Evolutionary conservation across 1,139 yeast genomes (phyloP).

Genomic region (Suhomyces yuchorum): DNA sequence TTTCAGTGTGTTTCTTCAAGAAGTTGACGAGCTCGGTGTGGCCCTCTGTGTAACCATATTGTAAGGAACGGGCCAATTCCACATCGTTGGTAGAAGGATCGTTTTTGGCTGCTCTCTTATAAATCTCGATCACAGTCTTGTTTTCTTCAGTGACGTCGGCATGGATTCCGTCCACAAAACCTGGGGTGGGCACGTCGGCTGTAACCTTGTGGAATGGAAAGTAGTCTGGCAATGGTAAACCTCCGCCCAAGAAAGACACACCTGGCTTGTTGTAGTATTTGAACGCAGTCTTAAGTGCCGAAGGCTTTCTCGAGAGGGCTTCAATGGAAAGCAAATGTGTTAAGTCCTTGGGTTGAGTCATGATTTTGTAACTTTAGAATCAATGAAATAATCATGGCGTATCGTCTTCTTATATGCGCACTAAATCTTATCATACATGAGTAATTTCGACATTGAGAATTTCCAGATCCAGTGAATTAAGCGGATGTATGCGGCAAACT

Average conservation of each 20-base stretch:
- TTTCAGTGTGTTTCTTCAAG: conserved; percentile 74
- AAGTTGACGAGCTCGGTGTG: conserved; percentile 67
- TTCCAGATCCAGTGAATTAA: conserved; percentile 4
- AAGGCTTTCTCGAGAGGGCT: conserved; percentile 72
- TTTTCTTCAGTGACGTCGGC: conserved; percentile 57
- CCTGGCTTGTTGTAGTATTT: conserved; percentile 73
- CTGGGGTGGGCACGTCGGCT: conserved; percentile 74
- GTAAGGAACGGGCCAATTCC: conserved; percentile 82
- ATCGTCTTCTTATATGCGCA: conserved; percentile 1
- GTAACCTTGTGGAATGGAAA: conserved; percentile 84
- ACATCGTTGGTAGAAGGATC: conserved; percentile 53
- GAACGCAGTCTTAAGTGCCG: conserved; percentile 84
- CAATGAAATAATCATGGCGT: not conserved
- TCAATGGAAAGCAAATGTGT: conserved; percentile 76
- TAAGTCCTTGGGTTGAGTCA: conserved; percentile 60
- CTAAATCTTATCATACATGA: conserved; percentile 6
- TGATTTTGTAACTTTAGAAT: not conserved
- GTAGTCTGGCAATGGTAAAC: conserved; percentile 84
- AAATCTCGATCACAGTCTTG: conserved; percentile 47
- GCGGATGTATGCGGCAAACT: conserved; percentile 4
- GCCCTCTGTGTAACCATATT: conserved; percentile 87
- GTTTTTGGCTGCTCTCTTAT: conserved; percentile 40
- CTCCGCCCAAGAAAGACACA: conserved; percentile 91
- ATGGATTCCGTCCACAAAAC: conserved; percentile 75
- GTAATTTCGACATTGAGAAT: conserved; percentile 7